Evolutionary conservation across 1,139 yeast genomes (phyloP), one percentile per base, ranked within the genome.

Genomic region (Candida sp.): DNA sequence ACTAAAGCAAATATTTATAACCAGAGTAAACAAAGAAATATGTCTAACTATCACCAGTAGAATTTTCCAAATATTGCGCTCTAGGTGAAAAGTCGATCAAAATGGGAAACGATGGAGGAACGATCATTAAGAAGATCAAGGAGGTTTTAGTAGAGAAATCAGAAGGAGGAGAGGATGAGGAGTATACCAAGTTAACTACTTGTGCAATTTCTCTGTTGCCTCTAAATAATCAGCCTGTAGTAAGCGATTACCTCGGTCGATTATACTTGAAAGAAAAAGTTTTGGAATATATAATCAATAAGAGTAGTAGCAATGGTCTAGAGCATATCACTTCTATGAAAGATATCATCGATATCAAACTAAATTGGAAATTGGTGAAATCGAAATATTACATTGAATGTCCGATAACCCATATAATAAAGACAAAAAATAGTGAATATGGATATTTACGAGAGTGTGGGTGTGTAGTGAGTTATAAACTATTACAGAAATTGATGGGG

Each of bases 191-290:
- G 19, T 44, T 49, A 11, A 47, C 52, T 5, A 47, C 47, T 8
- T 72, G 77, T 49, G 55, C 58, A 12, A 40, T 69, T 21, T 58
- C 72, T 2, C 57, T 64, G 6, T 53, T 63, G 11, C 61, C 69
- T 1, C 50, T 72, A 6, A 40, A 51, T 39, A 41, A 44, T 3
- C 46, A 47, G n/a, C 87, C 64, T 4, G 67, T 88, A 3, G 87
- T 85, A 5, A 79, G 90, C 27, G 97, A 89, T 62, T 84, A 73
- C 57, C 67, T 66, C 46, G 97, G 97, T 0, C 61, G 70, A 32
- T 55, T 90, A n/a, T 87, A 79, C 59, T 78, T 82, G 50, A 87
- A 87, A 52, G 90, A 85, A 48, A 68, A 83, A 33, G 61, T 87
- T 0, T 53, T 90, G 11, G 85, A 84, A 53, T 73, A 75, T 57